Percentiles rank a stretch among this genome's conserved stretches.
These are phyloP conservation scores for Wickerhamomyces queroliae DNA, from an alignment of 805 yeast species.

Conservation along the genomic window DNA sequence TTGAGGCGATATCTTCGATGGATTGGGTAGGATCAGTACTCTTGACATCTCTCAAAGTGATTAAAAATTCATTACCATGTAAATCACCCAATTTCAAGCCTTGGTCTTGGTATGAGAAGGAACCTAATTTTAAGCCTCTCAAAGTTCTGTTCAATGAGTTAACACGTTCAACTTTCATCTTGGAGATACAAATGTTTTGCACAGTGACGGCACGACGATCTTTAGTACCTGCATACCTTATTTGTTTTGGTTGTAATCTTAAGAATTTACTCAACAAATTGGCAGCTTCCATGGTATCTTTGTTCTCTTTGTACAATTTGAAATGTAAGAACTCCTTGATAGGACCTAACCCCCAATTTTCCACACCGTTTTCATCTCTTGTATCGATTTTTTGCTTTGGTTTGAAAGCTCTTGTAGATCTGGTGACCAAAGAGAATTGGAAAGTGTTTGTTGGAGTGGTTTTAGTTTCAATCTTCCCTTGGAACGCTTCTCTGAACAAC, in stretches of 20 bases:
- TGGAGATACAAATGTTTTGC: conserved; percentile 68
- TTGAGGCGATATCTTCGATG: conserved; percentile 40
- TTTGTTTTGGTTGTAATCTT: conserved; percentile 61
- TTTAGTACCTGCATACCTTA: conserved; percentile 91
- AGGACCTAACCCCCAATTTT: conserved; percentile 72
- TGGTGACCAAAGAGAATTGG: conserved; percentile 50
- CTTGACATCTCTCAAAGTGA: conserved; percentile 73
- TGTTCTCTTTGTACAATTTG: conserved; percentile 85
- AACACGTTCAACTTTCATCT: conserved; percentile 68
- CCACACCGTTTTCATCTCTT: conserved; percentile 41
- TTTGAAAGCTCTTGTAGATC: conserved; percentile 32
- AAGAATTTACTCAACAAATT: conserved; percentile 65
- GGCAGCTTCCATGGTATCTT: conserved; percentile 96
- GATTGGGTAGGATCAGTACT: conserved; percentile 26
- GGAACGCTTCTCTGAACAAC: conserved; percentile 66
- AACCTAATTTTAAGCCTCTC: conserved; percentile 75
- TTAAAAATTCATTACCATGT: conserved; percentile 81
- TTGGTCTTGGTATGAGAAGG: conserved; percentile 59
- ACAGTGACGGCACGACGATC: conserved; percentile 95
- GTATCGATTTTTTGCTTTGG: conserved; percentile 29
- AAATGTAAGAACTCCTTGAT: conserved; percentile 66
- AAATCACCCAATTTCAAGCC: conserved; percentile 76
- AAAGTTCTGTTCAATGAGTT: conserved; percentile 70
- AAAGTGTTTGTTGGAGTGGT: conserved; percentile 69
- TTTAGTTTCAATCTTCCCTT: conserved; percentile 68